Base-by-base conservation (phyloP, 805 yeast species). In the Ogataea minuta region DNA sequence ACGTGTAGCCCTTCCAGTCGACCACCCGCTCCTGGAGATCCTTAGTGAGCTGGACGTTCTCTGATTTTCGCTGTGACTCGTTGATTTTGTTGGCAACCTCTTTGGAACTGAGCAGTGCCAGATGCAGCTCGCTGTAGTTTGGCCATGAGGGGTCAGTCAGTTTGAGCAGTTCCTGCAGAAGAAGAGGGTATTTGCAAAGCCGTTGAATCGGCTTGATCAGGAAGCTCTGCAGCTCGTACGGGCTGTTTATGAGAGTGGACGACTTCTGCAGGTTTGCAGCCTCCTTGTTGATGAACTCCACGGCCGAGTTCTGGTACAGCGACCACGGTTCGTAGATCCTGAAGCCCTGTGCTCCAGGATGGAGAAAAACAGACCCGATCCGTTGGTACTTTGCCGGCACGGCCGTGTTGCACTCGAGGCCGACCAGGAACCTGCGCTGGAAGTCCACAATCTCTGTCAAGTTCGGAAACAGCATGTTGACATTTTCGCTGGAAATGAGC, bases 151-250 rank as follows among this genome's bases (percentile, higher is more conserved):
- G 57, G 25, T 79, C 82, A 9, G 88, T 76, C 34, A 70, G 59
- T 57, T 87, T 88, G 35, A 86, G 60, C 37, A 93, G 69, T 56
- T 87, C 93, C 52, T 76, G 79, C 36, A 93, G 64, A 34, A 93
- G 69, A 36, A 93, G 66, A 2, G 98, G 99, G 62, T 93, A 93
- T 60, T 90, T 87, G 71, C 96, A 87, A n/a, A 93, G 72, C 48
- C 99, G 76, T 67, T 93, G 99, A 26, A 93, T 87, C 0, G 99
- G 99, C 60, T 91, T 93, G 52, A 93, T 77, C 28, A 93, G 71
- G 62, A 86, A 86, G 35, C 91, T 81, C 58, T 86, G 98, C 38
- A 93, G 70, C 61, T 91, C 99, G 57, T 89, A 81, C 29, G 87
- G 84, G 19, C 93, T 91, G 48, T 81, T 91, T 44, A 90, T 78